Evolutionary conservation across 495 filamentous ascomycete genomes (phyloP).

Genomic region (Xylaria cubensis): DNA sequence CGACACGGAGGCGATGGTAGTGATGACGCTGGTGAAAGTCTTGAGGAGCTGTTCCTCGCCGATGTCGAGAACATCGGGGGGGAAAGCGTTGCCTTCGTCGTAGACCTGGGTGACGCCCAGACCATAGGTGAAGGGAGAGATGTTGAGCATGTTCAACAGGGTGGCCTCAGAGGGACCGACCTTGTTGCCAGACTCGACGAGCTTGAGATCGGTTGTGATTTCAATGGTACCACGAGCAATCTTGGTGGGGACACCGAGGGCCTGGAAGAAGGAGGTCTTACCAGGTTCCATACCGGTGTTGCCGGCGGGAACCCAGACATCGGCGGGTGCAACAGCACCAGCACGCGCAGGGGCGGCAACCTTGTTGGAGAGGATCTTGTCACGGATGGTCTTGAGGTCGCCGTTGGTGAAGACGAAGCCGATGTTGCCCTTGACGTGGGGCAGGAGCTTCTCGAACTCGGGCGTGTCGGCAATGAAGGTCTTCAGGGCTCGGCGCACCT

Average conservation of each 20-base stretch:
- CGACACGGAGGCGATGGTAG: constrained; percentile 86
- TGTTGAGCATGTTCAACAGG: constrained; percentile 99
- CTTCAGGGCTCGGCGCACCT: constrained; percentile 97
- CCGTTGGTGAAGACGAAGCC: constrained; percentile 99
- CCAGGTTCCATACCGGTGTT: constrained; percentile 99
- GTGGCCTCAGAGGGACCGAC: constrained; percentile 99
- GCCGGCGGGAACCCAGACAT: constrained; percentile 92
- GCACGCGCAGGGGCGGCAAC: constrained; percentile 97
- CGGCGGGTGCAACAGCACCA: constrained; percentile 88
- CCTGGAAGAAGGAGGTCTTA: constrained; percentile 99
- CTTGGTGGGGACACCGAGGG: constrained; percentile 99
- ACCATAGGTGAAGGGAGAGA: constrained; percentile 99
- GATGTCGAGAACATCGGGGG: constrained; percentile 85
- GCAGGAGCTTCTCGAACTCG: constrained; percentile 96
- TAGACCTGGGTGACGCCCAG: constrained; percentile 96
- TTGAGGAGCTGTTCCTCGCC: constrained; percentile 88
- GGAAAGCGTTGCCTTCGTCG: constrained; percentile 92
- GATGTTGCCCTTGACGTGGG: constrained; percentile 95
- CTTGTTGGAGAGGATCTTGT: constrained; percentile 95
- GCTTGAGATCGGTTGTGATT: constrained; percentile 98
- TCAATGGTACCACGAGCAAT: constrained; percentile 99
- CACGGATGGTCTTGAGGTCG: constrained; percentile 88
- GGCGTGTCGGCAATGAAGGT: constrained; percentile 89
- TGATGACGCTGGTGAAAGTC: constrained; percentile 80
- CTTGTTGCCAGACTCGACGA: constrained; percentile 89